phyloP scores from a whole-genome alignment of 2,329 filamentous ascomycete species.

The Chaetothyriales sp. region DNA sequence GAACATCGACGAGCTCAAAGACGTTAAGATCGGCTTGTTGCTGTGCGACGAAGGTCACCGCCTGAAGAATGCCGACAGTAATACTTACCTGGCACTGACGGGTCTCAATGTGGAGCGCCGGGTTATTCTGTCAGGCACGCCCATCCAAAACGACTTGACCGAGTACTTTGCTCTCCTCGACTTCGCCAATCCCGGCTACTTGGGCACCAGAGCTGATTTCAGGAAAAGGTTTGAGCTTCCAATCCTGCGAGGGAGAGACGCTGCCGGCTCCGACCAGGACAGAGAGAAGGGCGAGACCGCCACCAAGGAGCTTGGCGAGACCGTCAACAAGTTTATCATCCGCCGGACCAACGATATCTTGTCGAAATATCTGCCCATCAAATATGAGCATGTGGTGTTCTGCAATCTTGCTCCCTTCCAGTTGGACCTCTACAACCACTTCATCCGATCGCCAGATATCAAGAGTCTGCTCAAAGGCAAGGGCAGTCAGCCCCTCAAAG shows the following conservation, averaged over 20 bases:
- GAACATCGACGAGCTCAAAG: constrained; percentile 78
- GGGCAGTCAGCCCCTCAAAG: constrained; percentile 88
- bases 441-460: constrained; percentile 90
- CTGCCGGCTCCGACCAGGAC: constrained; percentile 71
- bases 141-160: constrained; percentile 95
- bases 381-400: constrained; percentile 98
- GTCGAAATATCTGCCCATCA: constrained; percentile 93
- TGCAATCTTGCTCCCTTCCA: constrained; percentile 92
- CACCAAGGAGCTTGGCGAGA: constrained; percentile 60
- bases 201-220: constrained; percentile 81
- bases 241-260: constrained; percentile 81
- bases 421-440: constrained; percentile 86
- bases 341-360: constrained; percentile 93
- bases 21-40: constrained; percentile 80
- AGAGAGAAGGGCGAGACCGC: constrained; percentile 72
- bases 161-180: constrained; percentile 95
- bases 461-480: constrained; percentile 83
- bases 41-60: constrained; percentile 95
- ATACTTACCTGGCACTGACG: constrained; percentile 86
- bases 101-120: constrained; percentile 77
- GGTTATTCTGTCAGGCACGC: constrained; percentile 90
- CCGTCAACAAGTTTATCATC: constrained; percentile 98
- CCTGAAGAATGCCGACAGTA: constrained; percentile 89
- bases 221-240: constrained; percentile 88
- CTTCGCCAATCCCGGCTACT: constrained; percentile 86